Base-by-base conservation (phyloP, 371 early-diverging fungal genomes). In the Mucor racemosus region DNA sequence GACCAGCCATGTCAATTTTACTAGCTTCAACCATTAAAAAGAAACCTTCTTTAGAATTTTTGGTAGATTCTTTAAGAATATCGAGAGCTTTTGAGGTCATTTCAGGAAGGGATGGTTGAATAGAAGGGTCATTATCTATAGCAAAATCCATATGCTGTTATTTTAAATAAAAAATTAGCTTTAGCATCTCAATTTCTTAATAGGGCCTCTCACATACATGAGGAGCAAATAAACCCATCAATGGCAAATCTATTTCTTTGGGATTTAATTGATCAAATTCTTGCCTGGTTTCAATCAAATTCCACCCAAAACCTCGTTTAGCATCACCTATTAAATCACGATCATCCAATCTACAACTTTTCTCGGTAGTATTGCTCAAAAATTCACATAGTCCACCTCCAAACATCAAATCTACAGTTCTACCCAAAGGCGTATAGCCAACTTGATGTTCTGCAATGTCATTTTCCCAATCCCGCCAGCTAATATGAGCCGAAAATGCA, bases 11-110 rank as follows among this genome's bases (percentile, higher is more conserved):
- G 66, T 92, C 92, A 58, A 98, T 98, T 9, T 95, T 82, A 62
- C 93, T 92, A 1, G 98, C 97, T 79, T 97, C 98, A 65, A 98
- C 88, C 96, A 98, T 93, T 58, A 98, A 65, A 67, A 98, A 96
- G 77, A 97, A 98, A 0, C 97, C 96, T 0, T 42, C 35, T 19
- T 48, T 57, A 21, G 62, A 34, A n/a, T 40, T 10, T n/a, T 70
- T 57, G 5, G 62, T 65, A 0, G 87, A 77, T 1, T 75, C 26
- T 44, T 76, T 72, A 38, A 94, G 80, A 14, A 91, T 68, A 7
- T 69, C 73, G 15, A 94, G 68, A 10, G 93, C 95, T 69, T 89
- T 90, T 10, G 66, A 44, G 5, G 90, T 67, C 94, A 94, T 94
- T 67, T 94, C 92, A 7, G 69, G 73, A 50, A 95, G 77, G 0